Evolutionary conservation across 2,329 filamentous ascomycete genomes (phyloP).

Genomic region (Colletotrichum nymphaeae): DNA sequence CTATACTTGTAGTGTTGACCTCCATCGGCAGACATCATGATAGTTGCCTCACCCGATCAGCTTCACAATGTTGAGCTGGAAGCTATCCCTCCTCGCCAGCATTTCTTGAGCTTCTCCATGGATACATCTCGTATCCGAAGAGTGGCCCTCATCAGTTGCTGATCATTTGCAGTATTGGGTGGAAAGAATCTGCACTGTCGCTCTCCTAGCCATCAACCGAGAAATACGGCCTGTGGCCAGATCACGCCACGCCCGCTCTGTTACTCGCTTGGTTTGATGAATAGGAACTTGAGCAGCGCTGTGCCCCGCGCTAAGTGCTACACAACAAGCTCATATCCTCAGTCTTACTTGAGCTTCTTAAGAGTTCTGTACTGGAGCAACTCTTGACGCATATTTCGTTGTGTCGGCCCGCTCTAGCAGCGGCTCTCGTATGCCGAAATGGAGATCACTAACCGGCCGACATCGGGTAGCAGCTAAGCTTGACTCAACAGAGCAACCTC

Average conservation of each 20-base stretch:
- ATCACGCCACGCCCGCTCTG: background rate
- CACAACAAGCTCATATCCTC: background rate
- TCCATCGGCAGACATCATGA: background rate
- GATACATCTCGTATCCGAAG: background rate
- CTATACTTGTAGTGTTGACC: too few species aligned
- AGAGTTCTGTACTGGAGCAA: background rate
- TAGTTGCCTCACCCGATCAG: background rate
- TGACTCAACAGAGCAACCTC: background rate
- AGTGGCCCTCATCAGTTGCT: background rate
- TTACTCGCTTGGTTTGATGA: constrained; percentile 3
- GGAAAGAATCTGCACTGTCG: background rate
- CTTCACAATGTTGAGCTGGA: background rate
- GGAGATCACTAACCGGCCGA: background rate
- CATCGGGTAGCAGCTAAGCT: background rate
- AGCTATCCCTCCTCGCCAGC: background rate
- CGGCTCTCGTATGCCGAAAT: background rate
- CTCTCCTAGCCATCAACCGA: background rate
- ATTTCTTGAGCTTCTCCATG: background rate
- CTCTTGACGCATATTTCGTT: background rate
- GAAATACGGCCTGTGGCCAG: background rate
- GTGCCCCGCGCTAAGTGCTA: background rate
- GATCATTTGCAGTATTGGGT: background rate
- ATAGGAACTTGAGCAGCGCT: background rate
- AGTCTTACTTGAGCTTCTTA: background rate
- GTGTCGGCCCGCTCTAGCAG: background rate